These are phyloP conservation scores for Exutisphaerella laricina DNA, from an alignment of 2,329 filamentous ascomycete genomes.

Conservation along the genomic window DNA sequence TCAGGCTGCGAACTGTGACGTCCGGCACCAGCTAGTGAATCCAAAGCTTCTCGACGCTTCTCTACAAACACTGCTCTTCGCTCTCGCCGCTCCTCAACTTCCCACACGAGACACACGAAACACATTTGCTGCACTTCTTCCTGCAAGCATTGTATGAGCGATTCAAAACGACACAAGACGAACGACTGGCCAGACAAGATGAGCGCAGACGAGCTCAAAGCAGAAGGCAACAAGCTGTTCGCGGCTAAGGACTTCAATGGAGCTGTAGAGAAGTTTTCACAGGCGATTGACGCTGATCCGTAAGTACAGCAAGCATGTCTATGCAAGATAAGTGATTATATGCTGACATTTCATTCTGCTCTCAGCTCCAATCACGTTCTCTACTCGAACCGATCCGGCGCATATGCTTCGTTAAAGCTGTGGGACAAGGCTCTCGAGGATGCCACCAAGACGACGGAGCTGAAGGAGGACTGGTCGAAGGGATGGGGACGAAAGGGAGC, in stretches of 20 bases:
- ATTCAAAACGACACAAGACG: slow-evolving; percentile 1
- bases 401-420: slow-evolving; percentile 81
- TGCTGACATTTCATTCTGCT: slow-evolving; percentile 53
- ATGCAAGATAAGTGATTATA: neutral
- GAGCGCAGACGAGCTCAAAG: slow-evolving; percentile 70
- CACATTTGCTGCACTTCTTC: no score
- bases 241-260: slow-evolving; percentile 94
- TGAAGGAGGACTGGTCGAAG: slow-evolving; percentile 98
- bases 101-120: no score
- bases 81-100: no score
- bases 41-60: no score
- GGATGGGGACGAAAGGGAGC: slow-evolving; percentile 92
- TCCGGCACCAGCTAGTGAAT: no score
- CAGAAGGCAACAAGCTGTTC: slow-evolving; percentile 94
- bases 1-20: no score
- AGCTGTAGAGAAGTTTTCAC: slow-evolving; percentile 46
- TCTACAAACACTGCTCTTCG: no score
- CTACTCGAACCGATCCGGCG: slow-evolving; percentile 91
- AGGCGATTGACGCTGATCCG: slow-evolving; percentile 42
- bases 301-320: slow-evolving; percentile 46
- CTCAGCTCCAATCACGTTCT: slow-evolving; percentile 92
- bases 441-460: slow-evolving; percentile 84
- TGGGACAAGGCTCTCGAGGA: slow-evolving; percentile 81
- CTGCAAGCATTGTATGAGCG: slow-evolving; percentile 1
- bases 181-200: slow-evolving; percentile 45